phyloP scores from a whole-genome alignment of 176 grass and related monocot species.

The Juncus effusus region DNA sequence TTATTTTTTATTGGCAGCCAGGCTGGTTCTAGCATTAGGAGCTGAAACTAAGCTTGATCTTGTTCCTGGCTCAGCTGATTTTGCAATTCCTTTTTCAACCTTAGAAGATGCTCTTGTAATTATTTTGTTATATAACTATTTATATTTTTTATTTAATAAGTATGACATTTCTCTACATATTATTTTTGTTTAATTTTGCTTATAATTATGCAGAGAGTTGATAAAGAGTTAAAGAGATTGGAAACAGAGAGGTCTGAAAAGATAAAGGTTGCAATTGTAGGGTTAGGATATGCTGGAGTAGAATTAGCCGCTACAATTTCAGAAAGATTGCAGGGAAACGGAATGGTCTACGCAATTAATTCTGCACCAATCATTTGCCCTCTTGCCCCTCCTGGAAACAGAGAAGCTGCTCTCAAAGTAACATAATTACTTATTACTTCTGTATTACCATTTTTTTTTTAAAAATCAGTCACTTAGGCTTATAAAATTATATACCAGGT shows the following conservation, averaged over 20 bases:
- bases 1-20: slow-evolving; percentile 82
- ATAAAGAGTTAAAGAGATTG: slow-evolving; percentile 63
- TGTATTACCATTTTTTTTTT: slow-evolving; percentile 7
- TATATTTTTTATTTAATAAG: background rate
- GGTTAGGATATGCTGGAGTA: slow-evolving; percentile 88
- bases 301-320: slow-evolving; percentile 90
- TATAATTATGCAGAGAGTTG: slow-evolving; percentile 58
- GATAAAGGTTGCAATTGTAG: slow-evolving; percentile 84
- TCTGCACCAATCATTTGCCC: slow-evolving; percentile 79
- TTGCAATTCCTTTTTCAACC: slow-evolving; percentile 79
- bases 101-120: slow-evolving; percentile 92
- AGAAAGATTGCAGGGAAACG: slow-evolving; percentile 82
- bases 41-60: slow-evolving; percentile 88
- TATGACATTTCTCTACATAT: slow-evolving; percentile 1
- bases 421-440: slow-evolving; percentile 20
- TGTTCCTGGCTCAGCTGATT: slow-evolving; percentile 83
- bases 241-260: slow-evolving; percentile 79
- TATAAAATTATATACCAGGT: slow-evolving; percentile 33
- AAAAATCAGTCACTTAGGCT: background rate
- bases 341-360: slow-evolving; percentile 86
- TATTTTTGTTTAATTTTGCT: background rate
- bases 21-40: slow-evolving; percentile 96
- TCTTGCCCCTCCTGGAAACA: slow-evolving; percentile 74
- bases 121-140: slow-evolving; percentile 14
- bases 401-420: slow-evolving; percentile 83